Evolutionary conservation across 495 filamentous ascomycete species (phyloP), one percentile per base, ranked within the genome.

Genomic region (Penicillium coffeae): DNA sequence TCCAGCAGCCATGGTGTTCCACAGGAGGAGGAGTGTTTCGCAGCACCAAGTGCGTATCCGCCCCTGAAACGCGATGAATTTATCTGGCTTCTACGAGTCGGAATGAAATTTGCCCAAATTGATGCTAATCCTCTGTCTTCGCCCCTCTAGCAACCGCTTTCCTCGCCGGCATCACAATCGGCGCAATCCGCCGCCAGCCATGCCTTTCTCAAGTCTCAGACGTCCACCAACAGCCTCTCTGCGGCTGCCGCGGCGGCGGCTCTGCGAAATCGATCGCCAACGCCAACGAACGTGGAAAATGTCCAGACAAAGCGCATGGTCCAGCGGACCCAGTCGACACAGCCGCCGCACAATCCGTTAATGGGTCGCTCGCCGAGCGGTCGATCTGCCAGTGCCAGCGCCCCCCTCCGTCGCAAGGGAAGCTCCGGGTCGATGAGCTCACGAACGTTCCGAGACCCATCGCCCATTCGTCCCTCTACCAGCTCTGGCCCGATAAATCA

Each of bases 381-480:
- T 20, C 52, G 54, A 40, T 66, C 69, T 32, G 59, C 64, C 8
- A 66, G 65, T 36, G 64, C 65, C n/a, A 62, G 67, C 43, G 68
- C 65, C 8, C 42, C 58, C 14, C 71, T 92, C 30, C 77, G 80
- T 45, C 74, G 90, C 38, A 73, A 75, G 21, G 78, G 69, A 21
- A 96, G 90, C 64, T 80, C 75, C 37, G 79, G 83, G 12, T 95
- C 89, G 21, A 95, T 96, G 90, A 84, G 79, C 34, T 85, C 89
- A 52, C 78, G 90, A 33, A 89, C 88, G 1, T 95, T 96, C 66
- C 80, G 90, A 48, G 74, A 86, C 53, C 65, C 83, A 46, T 79
- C 89, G 50, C 74, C 88, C 51, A 72, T 69, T 66, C 66, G 78
- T 41, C 59, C 74, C 42, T 65, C 71, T 33, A 73, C 77, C 37